A percentile compares a stretch with the other conserved stretches of the same genome.
These are phyloP conservation scores for Neofusicoccum cordaticola DNA, from an alignment of 2,329 filamentous ascomycete species.

Conservation along the genomic window DNA sequence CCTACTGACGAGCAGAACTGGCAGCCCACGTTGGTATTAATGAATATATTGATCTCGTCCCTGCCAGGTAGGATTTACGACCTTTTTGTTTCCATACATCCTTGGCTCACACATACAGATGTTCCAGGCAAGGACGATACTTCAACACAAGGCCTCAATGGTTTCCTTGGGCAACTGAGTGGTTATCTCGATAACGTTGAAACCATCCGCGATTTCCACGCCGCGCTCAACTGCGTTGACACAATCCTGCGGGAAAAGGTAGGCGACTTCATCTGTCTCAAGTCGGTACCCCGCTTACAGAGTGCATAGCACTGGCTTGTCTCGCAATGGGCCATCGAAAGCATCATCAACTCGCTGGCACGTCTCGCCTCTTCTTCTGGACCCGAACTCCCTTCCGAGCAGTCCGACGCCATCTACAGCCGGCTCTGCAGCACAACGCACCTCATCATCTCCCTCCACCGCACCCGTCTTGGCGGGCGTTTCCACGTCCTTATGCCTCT, in stretches of 20 bases:
- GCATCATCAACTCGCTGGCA: conserved; percentile 35
- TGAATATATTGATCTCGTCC: conserved; percentile 12
- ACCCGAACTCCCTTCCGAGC: conserved; percentile 25
- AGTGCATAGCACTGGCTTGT: conserved; percentile 33
- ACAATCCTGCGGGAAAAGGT: conserved; percentile 26
- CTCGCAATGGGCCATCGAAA: conserved; percentile 45
- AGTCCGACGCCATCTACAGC: conserved; percentile 47
- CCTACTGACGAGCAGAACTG: conserved; percentile 1
- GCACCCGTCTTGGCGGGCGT: conserved; percentile 57
- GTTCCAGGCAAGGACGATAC: conserved; percentile 5
- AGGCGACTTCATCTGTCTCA: background rate
- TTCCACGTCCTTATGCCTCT: conserved; percentile 58
- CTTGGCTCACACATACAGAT: conserved; percentile 3
- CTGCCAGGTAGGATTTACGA: conserved; percentile 2
- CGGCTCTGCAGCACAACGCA: conserved; percentile 55
- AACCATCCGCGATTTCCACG: conserved; percentile 9
- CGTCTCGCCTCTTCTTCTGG: conserved; percentile 33
- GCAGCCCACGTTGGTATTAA: background rate
- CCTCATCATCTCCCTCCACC: conserved; percentile 55
- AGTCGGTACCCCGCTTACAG: conserved; percentile 9
- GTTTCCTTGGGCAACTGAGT: conserved; percentile 6
- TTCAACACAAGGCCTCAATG: conserved; percentile 3
- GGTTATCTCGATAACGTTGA: conserved; percentile 7
- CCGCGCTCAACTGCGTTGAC: conserved; percentile 24
- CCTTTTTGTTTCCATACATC: background rate